phyloP scores from a whole-genome alignment of 2,329 filamentous ascomycete genomes.

The Fusarium denticulatum region DNA sequence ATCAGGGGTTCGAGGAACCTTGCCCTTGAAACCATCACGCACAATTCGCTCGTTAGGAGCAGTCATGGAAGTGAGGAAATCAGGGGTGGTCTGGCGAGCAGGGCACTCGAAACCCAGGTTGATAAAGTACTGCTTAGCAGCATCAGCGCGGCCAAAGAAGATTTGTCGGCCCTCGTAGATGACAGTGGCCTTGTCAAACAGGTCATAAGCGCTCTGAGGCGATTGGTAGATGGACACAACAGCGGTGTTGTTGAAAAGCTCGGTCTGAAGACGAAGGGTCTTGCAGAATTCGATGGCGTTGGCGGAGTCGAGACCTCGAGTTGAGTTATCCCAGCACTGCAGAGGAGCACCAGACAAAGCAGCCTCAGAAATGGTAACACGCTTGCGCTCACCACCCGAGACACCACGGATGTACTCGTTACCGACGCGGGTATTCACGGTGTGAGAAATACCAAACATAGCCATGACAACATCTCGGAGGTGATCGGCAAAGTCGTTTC shows the following conservation, averaged over 20 bases:
- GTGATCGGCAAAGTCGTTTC: conserved; percentile 66
- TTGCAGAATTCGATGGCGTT: conserved; percentile 81
- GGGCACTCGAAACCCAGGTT: conserved; percentile 75
- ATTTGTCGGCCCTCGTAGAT: conserved; percentile 71
- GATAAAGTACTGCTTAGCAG: conserved; percentile 72
- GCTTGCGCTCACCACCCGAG: conserved; percentile 77
- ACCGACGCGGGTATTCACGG: conserved; percentile 76
- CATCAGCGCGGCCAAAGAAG: conserved; percentile 68
- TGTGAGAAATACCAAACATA: conserved; percentile 79
- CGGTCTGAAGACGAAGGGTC: conserved; percentile 73
- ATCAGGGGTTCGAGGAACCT: conserved; percentile 67
- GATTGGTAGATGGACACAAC: conserved; percentile 81
- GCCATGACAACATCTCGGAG: conserved; percentile 79
- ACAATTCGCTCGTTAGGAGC: conserved; percentile 65
- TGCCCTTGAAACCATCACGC: conserved; percentile 65
- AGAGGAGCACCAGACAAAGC: conserved; percentile 67
- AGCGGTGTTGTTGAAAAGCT: conserved; percentile 72
- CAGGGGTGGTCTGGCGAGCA: conserved; percentile 72
- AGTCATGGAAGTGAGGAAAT: conserved; percentile 79
- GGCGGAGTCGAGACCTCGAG: conserved; percentile 77
- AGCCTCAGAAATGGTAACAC: conserved; percentile 71
- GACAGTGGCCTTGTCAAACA: conserved; percentile 68
- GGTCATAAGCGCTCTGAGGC: conserved; percentile 70
- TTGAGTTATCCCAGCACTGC: conserved; percentile 78
- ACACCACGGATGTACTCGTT: conserved; percentile 81